Percentiles rank a stretch among this genome's conserved stretches.
Conservation (phyloP, 2,329 filamentous ascomycete species). For the Alternaria alternata region DNA sequence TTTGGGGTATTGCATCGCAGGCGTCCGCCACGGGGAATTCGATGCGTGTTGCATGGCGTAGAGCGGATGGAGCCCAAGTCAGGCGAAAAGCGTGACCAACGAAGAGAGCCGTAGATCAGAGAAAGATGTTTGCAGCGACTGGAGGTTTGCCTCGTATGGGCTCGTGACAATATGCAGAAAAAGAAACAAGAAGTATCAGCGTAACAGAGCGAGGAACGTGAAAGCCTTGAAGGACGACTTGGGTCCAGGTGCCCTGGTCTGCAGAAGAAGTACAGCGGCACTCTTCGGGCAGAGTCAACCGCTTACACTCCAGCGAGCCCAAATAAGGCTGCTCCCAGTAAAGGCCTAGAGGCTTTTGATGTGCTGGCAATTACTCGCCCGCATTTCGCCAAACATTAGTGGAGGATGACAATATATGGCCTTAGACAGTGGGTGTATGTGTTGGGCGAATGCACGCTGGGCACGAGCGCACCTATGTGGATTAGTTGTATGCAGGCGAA, state of each 20-base stretch:
- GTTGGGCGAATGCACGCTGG: conserved; percentile 51
- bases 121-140: conserved; percentile 21
- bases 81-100: conserved; percentile 36
- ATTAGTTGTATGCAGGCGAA: conserved; percentile 50
- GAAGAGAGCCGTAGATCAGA: conserved; percentile 27
- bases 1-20: conserved; percentile 43
- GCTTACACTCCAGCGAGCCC: conserved; percentile 34
- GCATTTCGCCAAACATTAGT: conserved; percentile 50
- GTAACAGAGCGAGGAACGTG: conserved; percentile 33
- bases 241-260: conserved; percentile 40
- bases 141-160: conserved; percentile 18
- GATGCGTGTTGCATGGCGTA: conserved; percentile 48
- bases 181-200: conserved; percentile 42
- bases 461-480: conserved; percentile 48
- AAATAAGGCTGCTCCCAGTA: conserved; percentile 40
- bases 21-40: conserved; percentile 47
- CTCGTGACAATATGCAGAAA: conserved; percentile 34
- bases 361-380: conserved; percentile 51
- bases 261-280: conserved; percentile 46
- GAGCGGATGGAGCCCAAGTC: conserved; percentile 25
- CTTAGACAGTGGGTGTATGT: conserved; percentile 37
- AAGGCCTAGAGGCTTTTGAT: conserved; percentile 47
- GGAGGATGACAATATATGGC: conserved; percentile 48
- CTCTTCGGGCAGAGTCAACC: conserved; percentile 26
- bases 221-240: conserved; percentile 36